A percentile compares a stretch with the other conserved stretches of the same genome.
Evolutionary conservation across 345 rosid genomes (phyloP).

Genomic region (Boechera divaricarpa): DNA sequence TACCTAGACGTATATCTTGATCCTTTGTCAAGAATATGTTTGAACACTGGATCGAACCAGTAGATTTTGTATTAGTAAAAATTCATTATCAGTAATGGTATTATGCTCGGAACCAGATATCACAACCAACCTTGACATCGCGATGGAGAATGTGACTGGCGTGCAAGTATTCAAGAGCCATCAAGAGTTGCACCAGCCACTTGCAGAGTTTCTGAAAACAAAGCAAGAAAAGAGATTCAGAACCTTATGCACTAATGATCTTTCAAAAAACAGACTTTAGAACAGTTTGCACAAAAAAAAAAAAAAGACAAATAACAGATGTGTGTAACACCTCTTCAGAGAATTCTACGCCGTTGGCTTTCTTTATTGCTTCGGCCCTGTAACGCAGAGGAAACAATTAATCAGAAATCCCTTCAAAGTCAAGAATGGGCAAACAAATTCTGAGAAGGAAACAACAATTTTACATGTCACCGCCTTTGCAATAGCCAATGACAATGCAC

Average conservation of each 20-base stretch:
- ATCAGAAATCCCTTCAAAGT: slow-evolving; percentile 21
- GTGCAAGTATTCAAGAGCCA: slow-evolving; percentile 98
- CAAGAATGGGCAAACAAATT: slow-evolving; percentile 22
- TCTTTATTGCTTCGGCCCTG: slow-evolving; percentile 98
- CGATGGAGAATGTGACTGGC: slow-evolving; percentile 93
- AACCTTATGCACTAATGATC: not conserved
- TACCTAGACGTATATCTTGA: slow-evolving; percentile 91
- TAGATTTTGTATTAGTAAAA: slow-evolving; percentile 23
- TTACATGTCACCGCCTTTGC: slow-evolving; percentile 99
- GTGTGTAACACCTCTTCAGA: slow-evolving; percentile 64
- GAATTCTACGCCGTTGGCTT: slow-evolving; percentile 75
- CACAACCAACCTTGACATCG: slow-evolving; percentile 85
- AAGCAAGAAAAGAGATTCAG: slow-evolving; percentile 27
- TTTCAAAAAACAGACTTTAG: not conserved
- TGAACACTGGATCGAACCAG: slow-evolving; percentile 66
- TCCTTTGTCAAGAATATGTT: slow-evolving; percentile 96
- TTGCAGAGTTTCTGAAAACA: slow-evolving; percentile 83
- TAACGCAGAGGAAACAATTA: slow-evolving; percentile 32
- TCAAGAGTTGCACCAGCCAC: slow-evolving; percentile 93
- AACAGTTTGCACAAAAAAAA: too few relatives aligned
- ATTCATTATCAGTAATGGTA: not conserved
- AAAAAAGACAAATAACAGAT: not conserved
- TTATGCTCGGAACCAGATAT: not conserved
- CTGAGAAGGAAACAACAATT: slow-evolving; percentile 46
- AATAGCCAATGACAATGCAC: slow-evolving; percentile 95